These are phyloP conservation scores for Gliomastix tumulicola DNA, from an alignment of 2,329 filamentous ascomycete species.

Conservation along the genomic window DNA sequence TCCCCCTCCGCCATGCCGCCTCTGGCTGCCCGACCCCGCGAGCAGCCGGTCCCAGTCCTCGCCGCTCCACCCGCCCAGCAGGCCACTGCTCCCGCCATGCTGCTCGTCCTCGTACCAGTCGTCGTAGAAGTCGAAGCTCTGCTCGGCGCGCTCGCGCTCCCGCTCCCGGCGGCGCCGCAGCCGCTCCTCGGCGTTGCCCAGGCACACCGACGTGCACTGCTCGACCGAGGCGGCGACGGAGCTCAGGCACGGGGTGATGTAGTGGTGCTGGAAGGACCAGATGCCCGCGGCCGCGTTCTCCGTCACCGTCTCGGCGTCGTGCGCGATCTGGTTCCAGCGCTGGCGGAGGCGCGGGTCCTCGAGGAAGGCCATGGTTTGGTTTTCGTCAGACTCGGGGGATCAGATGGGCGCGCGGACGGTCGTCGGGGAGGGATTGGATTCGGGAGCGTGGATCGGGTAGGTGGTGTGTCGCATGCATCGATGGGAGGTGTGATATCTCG, in stretches of 20 bases:
- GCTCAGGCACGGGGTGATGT: constrained; percentile 73
- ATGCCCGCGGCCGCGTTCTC: constrained; percentile 87
- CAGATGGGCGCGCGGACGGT: no score
- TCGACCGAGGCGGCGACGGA: constrained; percentile 61
- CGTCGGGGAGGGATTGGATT: no score
- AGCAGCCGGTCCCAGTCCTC: constrained; percentile 83
- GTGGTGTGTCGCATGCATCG: no score
- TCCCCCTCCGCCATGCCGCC: constrained; percentile 18
- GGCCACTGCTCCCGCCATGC: constrained; percentile 35
- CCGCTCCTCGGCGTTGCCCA: constrained; percentile 68
- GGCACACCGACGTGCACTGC: constrained; percentile 65
- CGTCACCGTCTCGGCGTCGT: constrained; percentile 84
- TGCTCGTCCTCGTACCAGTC: constrained; percentile 73
- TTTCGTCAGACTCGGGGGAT: no score
- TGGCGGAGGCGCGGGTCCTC: constrained; percentile 86
- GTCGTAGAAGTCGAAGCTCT: constrained; percentile 95
- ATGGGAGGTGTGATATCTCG: no score
- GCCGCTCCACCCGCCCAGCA: constrained; percentile 67
- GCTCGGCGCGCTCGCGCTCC: constrained; percentile 59
- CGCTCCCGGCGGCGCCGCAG: constrained; percentile 61
- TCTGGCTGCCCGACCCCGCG: constrained; percentile 54
- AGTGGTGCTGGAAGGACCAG: constrained; percentile 81
- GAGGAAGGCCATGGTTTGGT: constrained; percentile 54
- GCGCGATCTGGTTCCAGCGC: constrained; percentile 86
- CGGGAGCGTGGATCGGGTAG: no score